Base-by-base conservation (phyloP, 306 rosid genomes). In the Prunus fruticosa region DNA sequence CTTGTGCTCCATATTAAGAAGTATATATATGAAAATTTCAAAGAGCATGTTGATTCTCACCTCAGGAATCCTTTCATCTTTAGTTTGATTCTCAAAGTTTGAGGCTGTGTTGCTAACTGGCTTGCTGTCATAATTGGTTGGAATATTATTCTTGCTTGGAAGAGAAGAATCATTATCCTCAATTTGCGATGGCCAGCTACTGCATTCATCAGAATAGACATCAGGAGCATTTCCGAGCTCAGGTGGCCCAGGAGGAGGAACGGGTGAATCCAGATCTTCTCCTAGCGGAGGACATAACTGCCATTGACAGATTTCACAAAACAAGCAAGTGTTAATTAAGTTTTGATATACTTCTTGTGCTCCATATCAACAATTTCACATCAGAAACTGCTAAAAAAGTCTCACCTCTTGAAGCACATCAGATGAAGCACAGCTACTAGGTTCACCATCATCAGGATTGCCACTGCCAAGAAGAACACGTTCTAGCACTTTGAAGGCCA, bases 11-110 rank as follows among this genome's bases (percentile, higher is more conserved):
- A 70, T 27, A 45, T 54, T 60, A 23, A 25, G 6, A 46, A 45
- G 23, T 76, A 43, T 7, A 54, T 7, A 78, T 62, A 49, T 3
- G 72, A 30, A 76, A 67, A 51, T 41, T 38, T 38, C 43, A 7
- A 7, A 38, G 43, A 0, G 43, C 43, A 38, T 38, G 43, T 38
- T 79, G 49, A 69, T 67, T 58, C 88, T 84, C 74, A 90, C 91
- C 80, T 53, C 69, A 22, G 68, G 32, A 71, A 46, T 61, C 14
- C 15, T 54, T 58, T 6, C 5, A 15, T 2, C 0, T 74, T 49
- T 5, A 18, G 11, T 3, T 20, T 1, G 46, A 74, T 13, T 56
- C 4, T 56, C 12, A 11, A 25, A 18, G 5, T 46, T 38, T 11
- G 25, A 0, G 3, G 6, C 1, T 9, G 1, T 7, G 8, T 52